Conservation (phyloP, 2,329 filamentous ascomycete species). For the Pochonia chlamydosporia region DNA sequence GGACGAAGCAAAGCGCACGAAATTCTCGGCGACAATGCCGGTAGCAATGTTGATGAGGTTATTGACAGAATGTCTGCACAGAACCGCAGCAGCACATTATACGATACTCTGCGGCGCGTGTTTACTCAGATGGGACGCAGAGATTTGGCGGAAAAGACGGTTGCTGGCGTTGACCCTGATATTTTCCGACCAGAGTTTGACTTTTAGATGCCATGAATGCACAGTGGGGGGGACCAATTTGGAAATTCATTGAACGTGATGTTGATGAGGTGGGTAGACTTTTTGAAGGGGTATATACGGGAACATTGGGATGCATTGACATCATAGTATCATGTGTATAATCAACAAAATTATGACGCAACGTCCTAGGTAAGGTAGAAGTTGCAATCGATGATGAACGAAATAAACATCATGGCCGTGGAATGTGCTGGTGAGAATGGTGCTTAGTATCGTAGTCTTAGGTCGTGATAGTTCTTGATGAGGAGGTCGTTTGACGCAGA, state of each 20-base stretch:
- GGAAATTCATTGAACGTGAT: no score
- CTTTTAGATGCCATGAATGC: constrained; percentile 42
- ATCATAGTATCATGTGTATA: background rate
- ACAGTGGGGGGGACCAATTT: background rate
- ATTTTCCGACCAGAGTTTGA: constrained; percentile 87
- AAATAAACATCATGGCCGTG: no score
- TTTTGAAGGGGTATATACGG: no score
- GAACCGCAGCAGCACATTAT: constrained; percentile 94
- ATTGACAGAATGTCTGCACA: constrained; percentile 86
- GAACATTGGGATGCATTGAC: no score
- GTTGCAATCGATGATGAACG: background rate
- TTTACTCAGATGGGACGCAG: constrained; percentile 92
- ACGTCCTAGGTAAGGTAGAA: background rate
- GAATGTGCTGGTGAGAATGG: no score
- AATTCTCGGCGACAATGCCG: constrained; percentile 57
- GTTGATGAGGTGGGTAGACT: no score
- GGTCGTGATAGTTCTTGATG: no score
- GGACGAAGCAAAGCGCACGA: constrained; percentile 79
- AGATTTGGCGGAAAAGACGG: constrained; percentile 82
- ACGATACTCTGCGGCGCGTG: constrained; percentile 90
- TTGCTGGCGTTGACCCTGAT: constrained; percentile 85
- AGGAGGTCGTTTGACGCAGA: no score
- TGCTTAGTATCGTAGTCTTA: no score
- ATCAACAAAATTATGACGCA: background rate
- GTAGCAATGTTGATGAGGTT: constrained; percentile 54